phyloP scores from a whole-genome alignment of 169 alveolate species.

The Neospora caninum region DNA sequence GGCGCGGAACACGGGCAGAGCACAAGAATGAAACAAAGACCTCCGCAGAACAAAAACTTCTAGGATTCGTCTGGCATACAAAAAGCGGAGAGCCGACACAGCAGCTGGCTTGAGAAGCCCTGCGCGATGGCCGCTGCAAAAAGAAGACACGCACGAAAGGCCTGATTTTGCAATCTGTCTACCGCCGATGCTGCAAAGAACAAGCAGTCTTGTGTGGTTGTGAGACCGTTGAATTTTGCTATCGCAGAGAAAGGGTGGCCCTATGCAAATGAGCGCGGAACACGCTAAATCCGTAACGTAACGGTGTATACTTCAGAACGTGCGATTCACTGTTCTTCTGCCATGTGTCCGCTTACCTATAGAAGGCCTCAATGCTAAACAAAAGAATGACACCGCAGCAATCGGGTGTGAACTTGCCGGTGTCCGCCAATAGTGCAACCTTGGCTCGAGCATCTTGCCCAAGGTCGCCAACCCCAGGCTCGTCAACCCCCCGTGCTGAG shows the following conservation, averaged over 20 bases:
- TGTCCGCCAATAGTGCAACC: neutral
- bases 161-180: too few species aligned
- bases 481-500: neutral
- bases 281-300: neutral
- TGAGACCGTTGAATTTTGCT: neutral
- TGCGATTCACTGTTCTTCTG: neutral
- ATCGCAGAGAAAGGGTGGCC: neutral
- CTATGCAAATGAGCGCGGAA: neutral
- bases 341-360: neutral
- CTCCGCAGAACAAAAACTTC: constrained; percentile 18
- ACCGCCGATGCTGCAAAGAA: neutral
- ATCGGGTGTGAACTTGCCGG: neutral
- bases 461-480: neutral
- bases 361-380: constrained; percentile 38
- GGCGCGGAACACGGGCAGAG: neutral
- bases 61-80: constrained; percentile 14
- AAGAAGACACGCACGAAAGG: neutral
- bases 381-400: neutral
- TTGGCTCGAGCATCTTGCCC: neutral
- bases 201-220: neutral
- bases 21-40: neutral
- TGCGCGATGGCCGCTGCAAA: constrained; percentile 27
- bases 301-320: neutral
- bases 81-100: neutral
- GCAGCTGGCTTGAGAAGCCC: constrained; percentile 14